These are phyloP conservation scores for Phanerochaete sordida DNA, from an alignment of 768 basidiomycete genomes.

Conservation along the genomic window DNA sequence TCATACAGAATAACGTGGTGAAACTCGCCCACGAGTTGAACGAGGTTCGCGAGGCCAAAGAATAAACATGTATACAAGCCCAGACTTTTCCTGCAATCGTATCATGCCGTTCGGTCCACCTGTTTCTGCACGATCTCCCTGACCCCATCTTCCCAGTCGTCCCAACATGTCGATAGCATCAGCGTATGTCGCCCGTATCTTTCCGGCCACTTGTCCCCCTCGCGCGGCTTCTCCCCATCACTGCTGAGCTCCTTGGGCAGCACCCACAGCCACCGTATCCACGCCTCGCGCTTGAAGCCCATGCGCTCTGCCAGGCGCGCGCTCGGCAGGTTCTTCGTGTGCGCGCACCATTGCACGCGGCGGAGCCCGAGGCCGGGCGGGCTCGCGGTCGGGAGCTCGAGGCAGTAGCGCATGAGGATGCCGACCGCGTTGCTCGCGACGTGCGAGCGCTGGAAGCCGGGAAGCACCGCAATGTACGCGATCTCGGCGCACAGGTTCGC, in stretches of 20 bases:
- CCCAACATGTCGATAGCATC: conserved; percentile 51
- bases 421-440: conserved; percentile 38
- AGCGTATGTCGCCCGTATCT: conserved; percentile 44
- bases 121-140: conserved; percentile 27
- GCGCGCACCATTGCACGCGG: conserved; percentile 44
- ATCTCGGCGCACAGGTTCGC: conserved; percentile 34
- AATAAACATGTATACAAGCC: background rate
- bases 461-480: conserved; percentile 34
- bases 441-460: conserved; percentile 39
- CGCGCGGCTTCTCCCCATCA: conserved; percentile 23
- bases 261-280: conserved; percentile 36
- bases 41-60: conserved; percentile 32
- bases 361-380: conserved; percentile 37
- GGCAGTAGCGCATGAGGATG: conserved; percentile 26
- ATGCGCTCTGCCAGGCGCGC: conserved; percentile 38
- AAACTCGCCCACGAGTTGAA: conserved; percentile 50
- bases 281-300: conserved; percentile 44
- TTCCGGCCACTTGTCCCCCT: conserved; percentile 24
- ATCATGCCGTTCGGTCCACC: conserved; percentile 11
- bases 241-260: conserved; percentile 26
- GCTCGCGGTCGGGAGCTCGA: conserved; percentile 18
- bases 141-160: conserved; percentile 50
- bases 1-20: conserved; percentile 43
- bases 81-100: no score
- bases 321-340: conserved; percentile 23